phyloP scores from a whole-genome alignment of 768 basidiomycete genomes.

The Tylopilus balloui region DNA sequence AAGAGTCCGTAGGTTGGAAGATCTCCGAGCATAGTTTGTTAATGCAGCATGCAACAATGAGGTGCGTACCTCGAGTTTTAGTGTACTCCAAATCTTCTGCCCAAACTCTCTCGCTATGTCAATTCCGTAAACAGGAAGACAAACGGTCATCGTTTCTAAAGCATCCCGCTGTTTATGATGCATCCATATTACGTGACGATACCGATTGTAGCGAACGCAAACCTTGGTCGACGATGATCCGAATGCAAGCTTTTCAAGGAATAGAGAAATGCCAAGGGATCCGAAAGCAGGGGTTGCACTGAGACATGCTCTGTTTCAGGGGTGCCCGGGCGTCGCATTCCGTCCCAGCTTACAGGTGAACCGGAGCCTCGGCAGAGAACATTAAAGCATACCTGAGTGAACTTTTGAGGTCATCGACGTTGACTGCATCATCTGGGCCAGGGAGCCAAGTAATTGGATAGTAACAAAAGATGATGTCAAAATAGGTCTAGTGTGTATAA shows the following conservation, averaged over 20 bases:
- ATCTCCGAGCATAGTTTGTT: slow-evolving; percentile 48
- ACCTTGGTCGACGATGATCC: slow-evolving; percentile 84
- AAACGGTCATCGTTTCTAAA: slow-evolving; percentile 67
- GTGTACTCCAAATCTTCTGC: slow-evolving; percentile 79
- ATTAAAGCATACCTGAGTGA: slow-evolving; percentile 53
- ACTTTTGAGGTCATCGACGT: slow-evolving; percentile 75
- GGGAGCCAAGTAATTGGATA: slow-evolving; percentile 97
- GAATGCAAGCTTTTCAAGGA: slow-evolving; percentile 86
- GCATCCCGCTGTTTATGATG: slow-evolving; percentile 66
- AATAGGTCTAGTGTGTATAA: slow-evolving; percentile 59
- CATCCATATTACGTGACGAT: neutral
- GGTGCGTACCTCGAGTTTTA: slow-evolving; percentile 76
- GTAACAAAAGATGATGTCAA: slow-evolving; percentile 96
- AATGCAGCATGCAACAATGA: neutral
- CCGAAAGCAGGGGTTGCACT: slow-evolving; percentile 80
- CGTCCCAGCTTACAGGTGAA: slow-evolving; percentile 1
- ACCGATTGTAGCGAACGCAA: neutral
- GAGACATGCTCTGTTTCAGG: slow-evolving; percentile 55
- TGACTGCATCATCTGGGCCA: slow-evolving; percentile 90
- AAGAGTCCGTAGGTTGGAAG: slow-evolving; percentile 81
- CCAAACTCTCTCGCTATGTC: slow-evolving; percentile 56
- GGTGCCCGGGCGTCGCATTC: neutral
- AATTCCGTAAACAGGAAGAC: slow-evolving; percentile 82
- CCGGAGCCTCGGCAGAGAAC: neutral
- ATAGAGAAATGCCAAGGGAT: slow-evolving; percentile 76